These are phyloP conservation scores for Theileria parva DNA, from an alignment of 169 alveolate genomes.

Conservation along the genomic window DNA sequence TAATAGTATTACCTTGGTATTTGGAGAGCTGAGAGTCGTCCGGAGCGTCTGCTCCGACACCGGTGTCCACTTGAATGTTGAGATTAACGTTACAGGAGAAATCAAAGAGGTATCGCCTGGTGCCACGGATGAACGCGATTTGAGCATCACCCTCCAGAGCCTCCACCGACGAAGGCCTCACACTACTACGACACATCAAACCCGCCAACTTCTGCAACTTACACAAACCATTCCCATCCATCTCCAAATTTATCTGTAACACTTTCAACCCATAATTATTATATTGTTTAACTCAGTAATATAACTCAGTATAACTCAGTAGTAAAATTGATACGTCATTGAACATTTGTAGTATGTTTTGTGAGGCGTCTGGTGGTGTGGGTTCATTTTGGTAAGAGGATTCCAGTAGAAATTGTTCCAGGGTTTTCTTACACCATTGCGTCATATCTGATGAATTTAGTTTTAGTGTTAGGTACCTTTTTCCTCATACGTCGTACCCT, in stretches of 20 bases:
- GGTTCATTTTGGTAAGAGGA: conserved; percentile 69
- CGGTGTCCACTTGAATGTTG: conserved; percentile 36
- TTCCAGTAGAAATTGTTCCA: conserved; percentile 46
- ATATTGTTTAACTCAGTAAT: too few relatives aligned
- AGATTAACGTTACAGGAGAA: conserved; percentile 69
- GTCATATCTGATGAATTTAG: conserved; percentile 51
- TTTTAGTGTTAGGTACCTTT: conserved; percentile 64
- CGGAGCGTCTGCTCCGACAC: conserved; percentile 11
- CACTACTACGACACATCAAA: conserved; percentile 54
- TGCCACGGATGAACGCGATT: conserved; percentile 80
- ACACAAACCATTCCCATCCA: conserved; percentile 24
- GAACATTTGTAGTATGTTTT: conserved; percentile 66
- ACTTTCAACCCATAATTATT: not conserved
- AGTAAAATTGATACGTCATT: conserved; percentile 43
- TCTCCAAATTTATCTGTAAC: conserved; percentile 33
- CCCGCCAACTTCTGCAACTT: conserved; percentile 53
- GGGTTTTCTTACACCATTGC: conserved; percentile 55
- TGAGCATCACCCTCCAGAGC: conserved; percentile 80
- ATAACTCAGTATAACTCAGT: not conserved
- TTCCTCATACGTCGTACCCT: conserved; percentile 85
- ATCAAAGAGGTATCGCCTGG: conserved; percentile 82
- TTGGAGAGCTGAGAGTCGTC: conserved; percentile 27
- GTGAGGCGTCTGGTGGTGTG: conserved; percentile 25
- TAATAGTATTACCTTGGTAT: conserved; percentile 50
- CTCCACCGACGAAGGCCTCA: conserved; percentile 68